These are phyloP conservation scores for Ustanciosporium gigantosporum DNA, from an alignment of 1,284 basidiomycete species.

Conservation along the genomic window DNA sequence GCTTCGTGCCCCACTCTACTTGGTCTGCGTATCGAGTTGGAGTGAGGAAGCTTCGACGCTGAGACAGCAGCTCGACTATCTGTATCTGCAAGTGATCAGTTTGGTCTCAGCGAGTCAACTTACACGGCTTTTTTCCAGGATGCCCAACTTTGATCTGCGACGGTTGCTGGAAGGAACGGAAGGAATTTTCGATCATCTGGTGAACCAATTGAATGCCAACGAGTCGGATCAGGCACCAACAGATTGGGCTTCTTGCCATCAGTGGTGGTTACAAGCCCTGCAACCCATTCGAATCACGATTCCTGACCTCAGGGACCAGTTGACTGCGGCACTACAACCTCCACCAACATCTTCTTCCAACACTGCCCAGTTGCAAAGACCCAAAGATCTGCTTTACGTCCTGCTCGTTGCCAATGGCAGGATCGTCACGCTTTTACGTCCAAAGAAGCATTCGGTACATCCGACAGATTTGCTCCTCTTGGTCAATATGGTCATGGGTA, in stretches of 20 bases:
- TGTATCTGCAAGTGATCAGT: conserved; percentile 88
- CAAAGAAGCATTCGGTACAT: conserved; percentile 90
- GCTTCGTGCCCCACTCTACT: conserved; percentile 82
- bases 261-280: conserved; percentile 71
- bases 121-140: conserved; percentile 78
- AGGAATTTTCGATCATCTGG: conserved; percentile 39
- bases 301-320: conserved; percentile 65
- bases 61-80: conserved; percentile 87
- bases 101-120: conserved; percentile 85
- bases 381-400: conserved; percentile 77
- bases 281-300: conserved; percentile 76
- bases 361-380: conserved; percentile 65
- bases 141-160: conserved; percentile 88
- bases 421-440: conserved; percentile 84
- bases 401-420: conserved; percentile 77
- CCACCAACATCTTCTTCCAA: conserved; percentile 11
- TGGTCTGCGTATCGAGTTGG: conserved; percentile 86
- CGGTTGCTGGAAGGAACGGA: conserved; percentile 76
- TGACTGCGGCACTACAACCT: conserved; percentile 57
- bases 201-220: conserved; percentile 39
- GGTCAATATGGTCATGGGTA: conserved; percentile 66
- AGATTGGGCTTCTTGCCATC: conserved; percentile 65
- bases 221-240: conserved; percentile 3
- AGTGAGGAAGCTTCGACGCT: conserved; percentile 89
- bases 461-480: conserved; percentile 66